Evolutionary conservation across 2,329 filamentous ascomycete species (phyloP).

Genomic region (Stachybotrys chartarum): DNA sequence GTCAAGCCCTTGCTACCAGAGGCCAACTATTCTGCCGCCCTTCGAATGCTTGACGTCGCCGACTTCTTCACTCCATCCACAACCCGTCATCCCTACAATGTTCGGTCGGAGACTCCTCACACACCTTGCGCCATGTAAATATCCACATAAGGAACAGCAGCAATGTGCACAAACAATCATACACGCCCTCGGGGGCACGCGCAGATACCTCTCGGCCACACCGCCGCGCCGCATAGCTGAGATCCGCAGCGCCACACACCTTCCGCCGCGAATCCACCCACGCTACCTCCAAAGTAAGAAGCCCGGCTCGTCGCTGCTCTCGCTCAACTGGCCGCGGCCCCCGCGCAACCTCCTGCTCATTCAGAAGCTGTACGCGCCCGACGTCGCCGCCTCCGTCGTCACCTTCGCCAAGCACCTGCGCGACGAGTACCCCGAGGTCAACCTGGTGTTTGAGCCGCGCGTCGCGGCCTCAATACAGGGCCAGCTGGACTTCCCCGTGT

Average conservation of each 20-base stretch:
- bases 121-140: not conserved
- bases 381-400: slow-evolving; percentile 44
- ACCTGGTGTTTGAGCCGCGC: slow-evolving; percentile 74
- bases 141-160: not conserved
- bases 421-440: slow-evolving; percentile 70
- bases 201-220: slow-evolving; percentile 43
- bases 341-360: slow-evolving; percentile 52
- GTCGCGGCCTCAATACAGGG: slow-evolving; percentile 67
- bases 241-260: slow-evolving; percentile 21
- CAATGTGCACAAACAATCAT: not conserved
- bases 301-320: slow-evolving; percentile 44
- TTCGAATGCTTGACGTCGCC: not conserved
- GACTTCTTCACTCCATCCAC: not conserved
- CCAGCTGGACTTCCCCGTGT: slow-evolving; percentile 66
- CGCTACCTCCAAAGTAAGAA: slow-evolving; percentile 32
- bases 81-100: not conserved
- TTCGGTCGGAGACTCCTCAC: not conserved
- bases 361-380: slow-evolving; percentile 49
- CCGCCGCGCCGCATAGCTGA: slow-evolving; percentile 23
- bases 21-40: not conserved
- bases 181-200: not conserved
- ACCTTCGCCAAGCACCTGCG: slow-evolving; percentile 65
- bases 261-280: slow-evolving; percentile 25
- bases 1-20: not conserved
- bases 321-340: slow-evolving; percentile 46